Evolutionary conservation across 2,329 filamentous ascomycete genomes (phyloP).

Genomic region (Lachnellula hyalina): DNA sequence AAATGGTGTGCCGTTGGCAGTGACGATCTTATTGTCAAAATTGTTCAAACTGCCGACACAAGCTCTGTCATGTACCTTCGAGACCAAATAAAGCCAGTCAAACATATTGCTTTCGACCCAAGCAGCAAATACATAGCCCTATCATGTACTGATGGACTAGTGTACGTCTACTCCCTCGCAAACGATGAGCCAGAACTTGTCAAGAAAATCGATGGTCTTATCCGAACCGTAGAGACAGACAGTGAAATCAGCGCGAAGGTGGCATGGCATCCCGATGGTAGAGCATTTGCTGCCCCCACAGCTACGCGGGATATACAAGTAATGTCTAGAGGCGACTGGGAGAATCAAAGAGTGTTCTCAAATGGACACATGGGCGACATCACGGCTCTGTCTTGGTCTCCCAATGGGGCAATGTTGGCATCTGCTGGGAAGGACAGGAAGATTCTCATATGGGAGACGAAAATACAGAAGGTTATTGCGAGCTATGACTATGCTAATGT

Average conservation of each 20-base stretch:
- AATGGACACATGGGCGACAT: constrained; percentile 79
- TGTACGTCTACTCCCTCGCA: constrained; percentile 84
- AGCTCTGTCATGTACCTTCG: constrained; percentile 70
- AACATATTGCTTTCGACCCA: constrained; percentile 84
- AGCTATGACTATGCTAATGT: constrained; percentile 78
- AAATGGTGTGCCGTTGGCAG: constrained; percentile 94
- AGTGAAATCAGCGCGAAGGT: constrained; percentile 69
- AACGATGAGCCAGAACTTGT: constrained; percentile 76
- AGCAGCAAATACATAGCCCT: constrained; percentile 70
- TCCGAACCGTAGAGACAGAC: constrained; percentile 71
- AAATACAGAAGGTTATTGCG: constrained; percentile 75
- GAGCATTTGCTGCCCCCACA: constrained; percentile 82
- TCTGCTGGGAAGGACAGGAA: constrained; percentile 63
- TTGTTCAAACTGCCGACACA: constrained; percentile 79
- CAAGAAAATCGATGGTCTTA: constrained; percentile 79
- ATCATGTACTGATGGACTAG: constrained; percentile 80
- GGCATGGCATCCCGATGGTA: constrained; percentile 90
- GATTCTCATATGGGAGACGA: constrained; percentile 81
- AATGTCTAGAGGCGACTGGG: constrained; percentile 85
- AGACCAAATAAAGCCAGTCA: constrained; percentile 81
- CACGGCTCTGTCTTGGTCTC: constrained; percentile 86
- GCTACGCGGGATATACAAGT: constrained; percentile 78
- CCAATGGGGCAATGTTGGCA: constrained; percentile 83
- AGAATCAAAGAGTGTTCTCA: constrained; percentile 73
- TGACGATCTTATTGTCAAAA: constrained; percentile 86